Conservation (phyloP, 345 rosid species). For the Eutrema japonicum region DNA sequence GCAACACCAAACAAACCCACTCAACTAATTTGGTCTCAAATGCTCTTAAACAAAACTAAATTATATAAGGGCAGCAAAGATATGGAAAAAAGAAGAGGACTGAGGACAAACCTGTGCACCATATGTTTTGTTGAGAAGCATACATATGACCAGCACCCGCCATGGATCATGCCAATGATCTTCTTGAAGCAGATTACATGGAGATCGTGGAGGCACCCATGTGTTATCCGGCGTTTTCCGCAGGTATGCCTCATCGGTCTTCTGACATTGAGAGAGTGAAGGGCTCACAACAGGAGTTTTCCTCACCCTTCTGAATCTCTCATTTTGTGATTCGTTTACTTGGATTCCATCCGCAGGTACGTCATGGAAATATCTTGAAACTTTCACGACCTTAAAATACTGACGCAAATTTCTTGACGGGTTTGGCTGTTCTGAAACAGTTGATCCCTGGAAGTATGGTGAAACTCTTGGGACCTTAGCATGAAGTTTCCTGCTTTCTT, state of each 20-base stretch:
- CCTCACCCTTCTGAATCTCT: constrained; percentile 34
- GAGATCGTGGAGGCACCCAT: constrained; percentile 67
- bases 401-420: not conserved
- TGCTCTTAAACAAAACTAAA: not conserved
- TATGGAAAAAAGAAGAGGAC: constrained; percentile 5
- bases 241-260: constrained; percentile 61
- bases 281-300: constrained; percentile 32
- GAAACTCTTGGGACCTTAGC: constrained; percentile 45
- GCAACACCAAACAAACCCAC: constrained; percentile 17
- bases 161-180: constrained; percentile 66
- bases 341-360: constrained; percentile 4
- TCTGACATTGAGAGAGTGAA: constrained; percentile 46
- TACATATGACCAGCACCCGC: constrained; percentile 71
- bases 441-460: constrained; percentile 34
- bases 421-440: constrained; percentile 30
- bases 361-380: constrained; percentile 48
- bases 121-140: constrained; percentile 71
- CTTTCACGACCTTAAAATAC: constrained; percentile 29
- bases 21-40: constrained; percentile 7
- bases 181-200: constrained; percentile 59
- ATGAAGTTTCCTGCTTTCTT: constrained; percentile 15
- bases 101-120: constrained; percentile 57
- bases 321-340: constrained; percentile 7
- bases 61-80: not conserved
- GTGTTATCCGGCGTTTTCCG: constrained; percentile 51